phyloP scores from a whole-genome alignment of 2,329 filamentous ascomycete species.

The Alternaria tenuissima region DNA sequence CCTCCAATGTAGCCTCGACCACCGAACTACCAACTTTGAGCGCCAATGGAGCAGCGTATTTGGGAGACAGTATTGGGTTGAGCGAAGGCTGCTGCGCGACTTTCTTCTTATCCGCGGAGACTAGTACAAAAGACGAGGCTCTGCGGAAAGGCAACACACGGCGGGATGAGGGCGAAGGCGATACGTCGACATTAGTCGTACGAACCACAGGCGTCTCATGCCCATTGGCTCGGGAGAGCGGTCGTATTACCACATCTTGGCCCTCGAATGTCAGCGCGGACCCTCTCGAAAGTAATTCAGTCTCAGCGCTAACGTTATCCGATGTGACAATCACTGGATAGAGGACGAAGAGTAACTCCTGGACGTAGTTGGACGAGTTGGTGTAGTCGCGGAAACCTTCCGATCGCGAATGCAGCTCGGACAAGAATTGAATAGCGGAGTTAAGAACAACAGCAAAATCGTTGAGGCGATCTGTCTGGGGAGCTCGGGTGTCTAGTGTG shows the following conservation, averaged over 20 bases:
- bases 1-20: slow-evolving; percentile 77
- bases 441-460: slow-evolving; percentile 73
- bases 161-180: slow-evolving; percentile 45
- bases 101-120: slow-evolving; percentile 72
- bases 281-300: slow-evolving; percentile 84
- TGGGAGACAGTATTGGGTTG: slow-evolving; percentile 68
- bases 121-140: slow-evolving; percentile 88
- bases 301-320: slow-evolving; percentile 82
- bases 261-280: slow-evolving; percentile 85
- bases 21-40: slow-evolving; percentile 71
- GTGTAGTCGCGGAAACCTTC: slow-evolving; percentile 83
- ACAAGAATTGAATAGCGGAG: slow-evolving; percentile 79
- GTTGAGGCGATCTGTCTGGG: slow-evolving; percentile 53
- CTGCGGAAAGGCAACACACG: slow-evolving; percentile 73
- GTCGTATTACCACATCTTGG: slow-evolving; percentile 82
- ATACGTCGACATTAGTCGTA: slow-evolving; percentile 66
- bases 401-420: slow-evolving; percentile 80
- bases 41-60: slow-evolving; percentile 57
- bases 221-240: slow-evolving; percentile 69
- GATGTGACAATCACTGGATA: slow-evolving; percentile 90
- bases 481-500: slow-evolving; percentile 39
- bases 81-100: slow-evolving; percentile 68
- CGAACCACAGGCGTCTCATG: slow-evolving; percentile 72
- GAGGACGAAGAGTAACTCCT: slow-evolving; percentile 78
- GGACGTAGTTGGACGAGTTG: slow-evolving; percentile 79